phyloP scores from a whole-genome alignment of 768 basidiomycete species.

The Asterophora lycoperdoides region DNA sequence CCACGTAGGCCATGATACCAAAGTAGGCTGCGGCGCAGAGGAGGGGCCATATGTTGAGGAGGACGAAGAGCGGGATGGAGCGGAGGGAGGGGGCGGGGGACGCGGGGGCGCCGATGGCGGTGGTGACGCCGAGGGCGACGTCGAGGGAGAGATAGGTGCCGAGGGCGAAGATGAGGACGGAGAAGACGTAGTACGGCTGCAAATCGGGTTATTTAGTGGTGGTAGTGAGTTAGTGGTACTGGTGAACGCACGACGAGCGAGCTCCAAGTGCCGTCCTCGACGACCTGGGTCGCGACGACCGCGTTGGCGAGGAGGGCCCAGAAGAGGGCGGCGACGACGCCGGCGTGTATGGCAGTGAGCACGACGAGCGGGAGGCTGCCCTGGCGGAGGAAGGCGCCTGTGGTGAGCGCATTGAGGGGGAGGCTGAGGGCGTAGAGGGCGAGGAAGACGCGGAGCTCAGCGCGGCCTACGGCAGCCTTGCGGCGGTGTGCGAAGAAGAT shows the following conservation, averaged over 20 bases:
- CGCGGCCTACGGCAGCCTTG: constrained; percentile 87
- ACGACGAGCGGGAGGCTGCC: constrained; percentile 66
- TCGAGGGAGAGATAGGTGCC: constrained; percentile 87
- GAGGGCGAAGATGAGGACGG: constrained; percentile 57
- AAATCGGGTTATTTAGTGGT: neutral
- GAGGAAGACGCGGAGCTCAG: constrained; percentile 69
- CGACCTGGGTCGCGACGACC: constrained; percentile 80
- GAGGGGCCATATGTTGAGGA: constrained; percentile 73
- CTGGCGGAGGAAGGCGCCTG: constrained; percentile 74
- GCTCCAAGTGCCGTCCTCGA: constrained; percentile 84
- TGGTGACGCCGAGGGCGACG: constrained; percentile 63
- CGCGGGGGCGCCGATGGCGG: constrained; percentile 51
- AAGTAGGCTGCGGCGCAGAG: constrained; percentile 57
- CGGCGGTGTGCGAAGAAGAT: constrained; percentile 56
- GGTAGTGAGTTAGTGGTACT: too few species aligned
- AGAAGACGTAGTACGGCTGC: constrained; percentile 62
- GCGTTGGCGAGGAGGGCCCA: constrained; percentile 77
- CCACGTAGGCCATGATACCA: constrained; percentile 74
- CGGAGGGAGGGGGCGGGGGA: constrained; percentile 51
- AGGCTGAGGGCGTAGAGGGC: constrained; percentile 66
- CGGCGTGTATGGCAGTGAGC: constrained; percentile 76
- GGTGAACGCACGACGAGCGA: constrained; percentile 55
- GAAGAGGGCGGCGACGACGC: constrained; percentile 69
- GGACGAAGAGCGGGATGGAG: constrained; percentile 74
- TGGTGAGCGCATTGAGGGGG: constrained; percentile 76